Conservation (phyloP, 2,329 filamentous ascomycete species). For the Sphaerulina populicola region DNA sequence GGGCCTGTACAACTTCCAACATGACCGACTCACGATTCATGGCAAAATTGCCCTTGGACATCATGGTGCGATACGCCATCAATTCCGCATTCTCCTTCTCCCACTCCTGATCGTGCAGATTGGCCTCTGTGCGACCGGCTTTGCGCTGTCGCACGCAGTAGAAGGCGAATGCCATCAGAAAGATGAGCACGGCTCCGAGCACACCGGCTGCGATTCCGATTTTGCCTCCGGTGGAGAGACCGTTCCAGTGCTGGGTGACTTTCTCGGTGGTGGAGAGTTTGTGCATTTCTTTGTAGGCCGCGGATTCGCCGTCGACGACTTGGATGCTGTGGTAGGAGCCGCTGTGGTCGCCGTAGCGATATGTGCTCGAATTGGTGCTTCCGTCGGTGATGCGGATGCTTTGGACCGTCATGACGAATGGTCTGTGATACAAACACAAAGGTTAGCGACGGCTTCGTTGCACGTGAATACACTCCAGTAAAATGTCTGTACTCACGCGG, state of each 20-base stretch:
- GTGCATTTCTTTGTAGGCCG: conserved; percentile 27
- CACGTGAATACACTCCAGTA: too few relatives aligned
- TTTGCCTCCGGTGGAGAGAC: conserved; percentile 41
- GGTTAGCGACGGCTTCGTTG: neutral
- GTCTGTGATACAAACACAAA: conserved; percentile 14
- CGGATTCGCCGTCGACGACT: conserved; percentile 29
- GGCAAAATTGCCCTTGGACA: conserved; percentile 26
- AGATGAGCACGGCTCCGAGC: conserved; percentile 35
- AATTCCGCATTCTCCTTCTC: conserved; percentile 35
- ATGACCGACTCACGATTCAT: conserved; percentile 17
- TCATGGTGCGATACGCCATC: conserved; percentile 26
- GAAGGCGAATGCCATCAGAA: conserved; percentile 32
- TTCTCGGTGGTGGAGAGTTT: conserved; percentile 39
- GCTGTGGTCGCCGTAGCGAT: conserved; percentile 35
- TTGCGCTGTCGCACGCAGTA: conserved; percentile 46
- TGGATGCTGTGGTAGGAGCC: conserved; percentile 42
- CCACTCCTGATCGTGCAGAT: conserved; percentile 42
- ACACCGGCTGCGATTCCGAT: conserved; percentile 42
- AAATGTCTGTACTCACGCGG: conserved; percentile 22
- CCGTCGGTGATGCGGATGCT: conserved; percentile 31
- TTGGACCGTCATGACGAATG: conserved; percentile 33
- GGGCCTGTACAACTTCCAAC: conserved; percentile 14
- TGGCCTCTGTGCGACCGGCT: conserved; percentile 43
- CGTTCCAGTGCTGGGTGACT: conserved; percentile 37
- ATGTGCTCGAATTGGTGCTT: conserved; percentile 32